phyloP scores from a whole-genome alignment of 805 yeast genomes.

The Nakazawaea ishiwadae region DNA sequence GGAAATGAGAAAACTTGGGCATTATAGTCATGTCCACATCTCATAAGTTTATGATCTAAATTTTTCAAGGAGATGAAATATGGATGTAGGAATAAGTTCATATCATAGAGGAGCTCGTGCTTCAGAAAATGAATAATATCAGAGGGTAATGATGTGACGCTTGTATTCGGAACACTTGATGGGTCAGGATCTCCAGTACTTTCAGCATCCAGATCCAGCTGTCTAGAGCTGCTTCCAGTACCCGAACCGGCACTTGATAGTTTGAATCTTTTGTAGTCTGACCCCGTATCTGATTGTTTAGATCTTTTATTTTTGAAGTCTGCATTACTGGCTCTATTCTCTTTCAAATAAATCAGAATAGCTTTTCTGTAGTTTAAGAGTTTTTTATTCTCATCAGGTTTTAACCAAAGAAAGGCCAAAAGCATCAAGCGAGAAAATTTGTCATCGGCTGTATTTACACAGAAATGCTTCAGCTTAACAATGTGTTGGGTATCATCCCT shows the following conservation, averaged over 20 bases:
- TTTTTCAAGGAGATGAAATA: too few relatives aligned
- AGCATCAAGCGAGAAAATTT: neutral
- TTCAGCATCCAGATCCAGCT: neutral
- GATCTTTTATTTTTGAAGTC: neutral
- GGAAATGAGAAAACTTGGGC: too few relatives aligned
- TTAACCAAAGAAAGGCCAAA: neutral
- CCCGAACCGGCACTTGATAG: neutral
- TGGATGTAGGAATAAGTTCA: too few relatives aligned
- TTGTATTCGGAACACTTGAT: too few relatives aligned
- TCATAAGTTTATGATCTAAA: too few relatives aligned
- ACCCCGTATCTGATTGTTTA: neutral
- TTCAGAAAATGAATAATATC: too few relatives aligned
- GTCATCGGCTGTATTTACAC: neutral
- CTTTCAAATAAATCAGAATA: neutral
- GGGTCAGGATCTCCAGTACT: too few relatives aligned
- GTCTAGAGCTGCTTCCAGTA: too few relatives aligned
- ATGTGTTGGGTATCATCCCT: neutral
- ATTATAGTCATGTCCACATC: too few relatives aligned
- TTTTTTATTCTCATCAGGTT: neutral
- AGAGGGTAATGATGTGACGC: too few relatives aligned
- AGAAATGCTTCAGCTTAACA: neutral
- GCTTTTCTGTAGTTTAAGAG: neutral
- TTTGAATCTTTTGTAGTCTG: neutral
- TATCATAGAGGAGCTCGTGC: too few relatives aligned
- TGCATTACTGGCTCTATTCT: neutral